These are phyloP conservation scores for Exophiala sp. DNA, from an alignment of 2,329 filamentous ascomycete genomes.

Conservation along the genomic window DNA sequence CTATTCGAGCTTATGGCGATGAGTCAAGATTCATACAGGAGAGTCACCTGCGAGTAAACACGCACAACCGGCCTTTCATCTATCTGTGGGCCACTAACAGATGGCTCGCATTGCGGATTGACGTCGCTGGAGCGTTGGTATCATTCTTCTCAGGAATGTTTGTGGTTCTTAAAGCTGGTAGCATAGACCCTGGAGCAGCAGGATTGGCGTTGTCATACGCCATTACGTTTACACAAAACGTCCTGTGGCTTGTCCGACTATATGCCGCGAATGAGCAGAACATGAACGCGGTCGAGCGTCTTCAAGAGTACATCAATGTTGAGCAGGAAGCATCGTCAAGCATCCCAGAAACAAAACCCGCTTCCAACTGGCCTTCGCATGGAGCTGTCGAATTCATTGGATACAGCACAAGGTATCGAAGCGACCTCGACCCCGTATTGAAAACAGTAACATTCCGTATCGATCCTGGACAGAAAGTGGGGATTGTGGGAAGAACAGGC, in stretches of 20 bases:
- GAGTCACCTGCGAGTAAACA: conserved; percentile 83
- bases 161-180: conserved; percentile 76
- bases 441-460: conserved; percentile 84
- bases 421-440: conserved; percentile 82
- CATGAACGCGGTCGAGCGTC: conserved; percentile 97
- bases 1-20: conserved; percentile 93
- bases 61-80: conserved; percentile 87
- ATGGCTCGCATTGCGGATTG: conserved; percentile 91
- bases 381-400: conserved; percentile 83
- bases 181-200: conserved; percentile 83
- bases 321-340: conserved; percentile 84
- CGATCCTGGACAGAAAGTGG: conserved; percentile 81
- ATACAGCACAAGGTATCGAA: conserved; percentile 85
- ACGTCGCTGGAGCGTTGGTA: conserved; percentile 84
- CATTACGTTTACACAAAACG: conserved; percentile 93
- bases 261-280: conserved; percentile 97
- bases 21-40: conserved; percentile 90
- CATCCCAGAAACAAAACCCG: conserved; percentile 73
- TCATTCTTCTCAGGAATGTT: conserved; percentile 92
- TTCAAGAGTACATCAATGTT: conserved; percentile 95
- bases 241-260: conserved; percentile 90
- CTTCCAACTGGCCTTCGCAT: conserved; percentile 76
- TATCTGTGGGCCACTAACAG: conserved; percentile 95
- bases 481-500: conserved; percentile 91
- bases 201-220: conserved; percentile 94